These are phyloP conservation scores for Cryptomeria japonica DNA, from an alignment of 75 land plant genomes.

Conservation along the genomic window DNA sequence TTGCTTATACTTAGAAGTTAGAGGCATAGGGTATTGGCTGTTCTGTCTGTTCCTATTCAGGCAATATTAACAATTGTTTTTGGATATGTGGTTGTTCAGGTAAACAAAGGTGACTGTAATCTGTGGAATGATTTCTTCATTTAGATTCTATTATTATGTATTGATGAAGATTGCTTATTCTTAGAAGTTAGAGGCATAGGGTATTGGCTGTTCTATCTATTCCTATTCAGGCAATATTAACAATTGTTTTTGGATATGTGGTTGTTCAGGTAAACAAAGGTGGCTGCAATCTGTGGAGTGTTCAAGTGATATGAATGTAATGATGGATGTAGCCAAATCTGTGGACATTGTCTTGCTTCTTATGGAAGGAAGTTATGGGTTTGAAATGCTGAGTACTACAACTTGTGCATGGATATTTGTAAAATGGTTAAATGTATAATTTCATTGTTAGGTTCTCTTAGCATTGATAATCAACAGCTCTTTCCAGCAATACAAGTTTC, in stretches of 20 bases:
- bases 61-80: neutral
- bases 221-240: neutral
- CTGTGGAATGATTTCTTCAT: too few relatives aligned
- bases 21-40: neutral
- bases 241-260: neutral
- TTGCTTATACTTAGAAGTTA: neutral
- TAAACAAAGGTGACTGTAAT: constrained; percentile 82
- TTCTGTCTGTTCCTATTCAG: neutral
- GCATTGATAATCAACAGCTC: neutral
- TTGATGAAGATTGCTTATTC: neutral
- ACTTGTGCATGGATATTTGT: neutral
- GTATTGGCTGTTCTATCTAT: neutral
- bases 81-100: constrained; percentile 36
- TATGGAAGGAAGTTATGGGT: constrained; percentile 97
- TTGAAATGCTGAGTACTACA: constrained; percentile 86
- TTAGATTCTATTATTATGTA: neutral
- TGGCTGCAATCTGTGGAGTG: constrained; percentile 91
- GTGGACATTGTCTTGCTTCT: constrained; percentile 91
- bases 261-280: constrained; percentile 74
- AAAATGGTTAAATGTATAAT: neutral
- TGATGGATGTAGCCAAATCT: constrained; percentile 97
- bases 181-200: neutral
- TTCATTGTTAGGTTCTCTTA: neutral
- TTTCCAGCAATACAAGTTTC: neutral
- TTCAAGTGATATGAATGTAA: constrained; percentile 94